Evolutionary conservation across 2,329 filamentous ascomycete species (phyloP).

Genomic region (Bipolaris victoriae): DNA sequence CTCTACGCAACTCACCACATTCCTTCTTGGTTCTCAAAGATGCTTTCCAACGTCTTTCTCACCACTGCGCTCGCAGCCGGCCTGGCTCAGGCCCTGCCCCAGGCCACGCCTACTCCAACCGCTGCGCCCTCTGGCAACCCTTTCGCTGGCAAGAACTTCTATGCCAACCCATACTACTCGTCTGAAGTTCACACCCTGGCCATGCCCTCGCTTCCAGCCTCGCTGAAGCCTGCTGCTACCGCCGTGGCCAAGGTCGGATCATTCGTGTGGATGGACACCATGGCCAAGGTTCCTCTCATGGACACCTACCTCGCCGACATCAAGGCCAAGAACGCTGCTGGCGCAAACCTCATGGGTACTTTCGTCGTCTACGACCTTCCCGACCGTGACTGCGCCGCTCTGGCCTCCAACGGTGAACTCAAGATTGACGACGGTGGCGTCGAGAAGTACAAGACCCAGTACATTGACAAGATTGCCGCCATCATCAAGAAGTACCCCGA

Average conservation of each 20-base stretch:
- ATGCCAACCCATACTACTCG: slow-evolving; percentile 61
- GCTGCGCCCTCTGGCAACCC: slow-evolving; percentile 54
- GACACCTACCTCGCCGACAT: slow-evolving; percentile 57
- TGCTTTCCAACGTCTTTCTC: slow-evolving; percentile 29
- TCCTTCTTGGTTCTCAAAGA: slow-evolving; percentile 12
- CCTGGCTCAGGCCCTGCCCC: slow-evolving; percentile 28
- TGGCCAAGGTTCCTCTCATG: slow-evolving; percentile 58
- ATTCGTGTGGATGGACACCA: slow-evolving; percentile 61
- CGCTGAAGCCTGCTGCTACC: slow-evolving; percentile 58
- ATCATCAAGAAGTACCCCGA: slow-evolving; percentile 62
- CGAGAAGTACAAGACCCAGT: slow-evolving; percentile 57
- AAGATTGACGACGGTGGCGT: slow-evolving; percentile 60
- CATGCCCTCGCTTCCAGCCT: slow-evolving; percentile 65
- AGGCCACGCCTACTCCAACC: slow-evolving; percentile 25
- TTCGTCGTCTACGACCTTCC: slow-evolving; percentile 70
- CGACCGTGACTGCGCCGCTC: slow-evolving; percentile 67
- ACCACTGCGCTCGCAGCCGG: slow-evolving; percentile 32
- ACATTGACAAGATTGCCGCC: slow-evolving; percentile 61
- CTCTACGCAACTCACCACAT: slow-evolving; percentile 9
- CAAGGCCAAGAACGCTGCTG: slow-evolving; percentile 54
- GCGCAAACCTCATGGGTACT: slow-evolving; percentile 56
- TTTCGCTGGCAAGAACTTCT: slow-evolving; percentile 57
- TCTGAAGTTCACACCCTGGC: slow-evolving; percentile 62
- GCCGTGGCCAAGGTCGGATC: slow-evolving; percentile 59
- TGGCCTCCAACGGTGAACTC: slow-evolving; percentile 68